Evolutionary conservation across 1,139 yeast genomes (phyloP), one percentile per base, ranked within the genome.

Genomic region (Hyphopichia burtonii): DNA sequence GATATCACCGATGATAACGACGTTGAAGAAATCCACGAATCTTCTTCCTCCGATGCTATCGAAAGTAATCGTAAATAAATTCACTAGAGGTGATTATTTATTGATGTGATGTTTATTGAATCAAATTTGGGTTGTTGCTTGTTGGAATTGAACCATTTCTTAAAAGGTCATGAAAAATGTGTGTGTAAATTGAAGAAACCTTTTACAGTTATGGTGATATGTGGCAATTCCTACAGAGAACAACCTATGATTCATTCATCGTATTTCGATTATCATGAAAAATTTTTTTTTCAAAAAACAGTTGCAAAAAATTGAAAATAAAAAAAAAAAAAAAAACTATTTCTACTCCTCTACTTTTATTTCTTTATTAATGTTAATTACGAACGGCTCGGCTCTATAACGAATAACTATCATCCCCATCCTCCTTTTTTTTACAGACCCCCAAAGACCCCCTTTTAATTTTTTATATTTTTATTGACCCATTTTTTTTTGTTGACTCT

Each of bases 1-100:
- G 73, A 73, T 43, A 58, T 68, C 40, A 78, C 75, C 10, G 71
- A 65, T 30, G 65, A 48, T n/a, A 54, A 48, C 8, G 45, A 37
- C 19, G 46, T 34, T 11, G 48, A 42, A 19, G 49, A 39, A 23
- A 39, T 39, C 14, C 15, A 15, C 20, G 41, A 39, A 39, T 15
- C 14, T 25, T 39, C 42, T 31, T 39, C 42, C 25, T 41, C 41
- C 9, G 36, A 23, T 11, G 32, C 39, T 3, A 10, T 16, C 25
- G 31, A 25, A 15, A 7, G 22, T 35, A 25, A 23, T 16, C 31
- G 20, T 25, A 35, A 35, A 15, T 22, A 17, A 20, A 31, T 10
- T 35, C 22, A 12, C n/a, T 32, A 11, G 19, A 22, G 17, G 19
- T 22, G 28, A 9, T 31, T 12, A 17, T 17, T 7, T 17, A n/a